Evolutionary conservation across 345 rosid genomes (phyloP).

Genomic region (Cardamine occulta): DNA sequence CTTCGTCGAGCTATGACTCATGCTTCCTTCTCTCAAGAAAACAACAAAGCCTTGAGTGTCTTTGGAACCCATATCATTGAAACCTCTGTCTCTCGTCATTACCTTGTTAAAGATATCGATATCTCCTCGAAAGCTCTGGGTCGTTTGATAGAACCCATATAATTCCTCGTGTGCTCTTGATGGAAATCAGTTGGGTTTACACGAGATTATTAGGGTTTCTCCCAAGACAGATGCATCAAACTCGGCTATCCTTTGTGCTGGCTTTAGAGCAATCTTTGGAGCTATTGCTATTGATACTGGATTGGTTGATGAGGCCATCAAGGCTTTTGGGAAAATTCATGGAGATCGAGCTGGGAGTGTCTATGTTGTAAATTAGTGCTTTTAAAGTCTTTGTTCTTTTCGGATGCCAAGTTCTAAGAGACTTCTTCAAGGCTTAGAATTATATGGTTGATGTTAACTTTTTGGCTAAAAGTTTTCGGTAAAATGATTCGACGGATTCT

Average conservation of each 20-base stretch:
- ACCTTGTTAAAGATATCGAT: constrained; percentile 51
- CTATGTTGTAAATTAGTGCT: constrained; percentile 31
- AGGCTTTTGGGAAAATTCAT: constrained; percentile 60
- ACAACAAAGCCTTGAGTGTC: constrained; percentile 65
- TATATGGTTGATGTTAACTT: not conserved
- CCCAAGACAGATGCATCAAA: constrained; percentile 54
- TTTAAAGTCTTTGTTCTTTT: not conserved
- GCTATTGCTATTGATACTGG: constrained; percentile 66
- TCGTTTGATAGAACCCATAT: constrained; percentile 40
- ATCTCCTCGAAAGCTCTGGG: constrained; percentile 56
- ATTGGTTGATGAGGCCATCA: constrained; percentile 53
- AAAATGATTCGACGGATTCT: not conserved
- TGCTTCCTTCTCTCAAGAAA: constrained; percentile 67
- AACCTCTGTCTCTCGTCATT: constrained; percentile 49
- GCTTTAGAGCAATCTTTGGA: constrained; percentile 71
- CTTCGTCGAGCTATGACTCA: constrained; percentile 80
- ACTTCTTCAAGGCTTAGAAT: not conserved
- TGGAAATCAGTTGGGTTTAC: constrained; percentile 57
- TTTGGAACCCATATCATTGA: constrained; percentile 62
- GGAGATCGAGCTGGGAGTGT: constrained; percentile 39
- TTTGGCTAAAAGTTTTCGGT: too few species aligned
- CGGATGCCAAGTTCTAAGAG: constrained; percentile 23
- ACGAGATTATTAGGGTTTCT: constrained; percentile 65
- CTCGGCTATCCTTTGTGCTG: constrained; percentile 55
- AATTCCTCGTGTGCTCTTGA: constrained; percentile 63